A percentile compares a stretch with the other conserved stretches of the same genome.
These are phyloP conservation scores for Fusarium solani-melongenae DNA, from an alignment of 2,329 filamentous ascomycete genomes.

Conservation along the genomic window DNA sequence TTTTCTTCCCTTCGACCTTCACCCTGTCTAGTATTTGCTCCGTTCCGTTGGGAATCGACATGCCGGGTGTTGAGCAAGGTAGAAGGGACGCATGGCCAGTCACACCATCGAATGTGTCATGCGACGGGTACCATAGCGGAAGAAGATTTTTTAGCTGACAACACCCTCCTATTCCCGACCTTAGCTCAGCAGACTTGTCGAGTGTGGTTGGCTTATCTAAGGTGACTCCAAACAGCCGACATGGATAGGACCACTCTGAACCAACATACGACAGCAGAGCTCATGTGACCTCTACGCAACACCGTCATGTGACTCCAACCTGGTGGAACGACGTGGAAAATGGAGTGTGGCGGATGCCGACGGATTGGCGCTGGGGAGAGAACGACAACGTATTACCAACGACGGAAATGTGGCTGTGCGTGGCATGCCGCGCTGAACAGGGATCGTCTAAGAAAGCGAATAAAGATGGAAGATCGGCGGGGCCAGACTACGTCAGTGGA, in stretches of 20 bases:
- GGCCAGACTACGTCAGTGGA: constrained; percentile 42
- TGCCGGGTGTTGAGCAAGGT: constrained; percentile 11
- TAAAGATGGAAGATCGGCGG: constrained; percentile 33
- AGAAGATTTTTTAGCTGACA: constrained; percentile 14
- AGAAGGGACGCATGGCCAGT: constrained; percentile 26
- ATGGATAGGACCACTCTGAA: constrained; percentile 5
- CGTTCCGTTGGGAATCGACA: constrained; percentile 12
- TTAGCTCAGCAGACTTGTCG: constrained; percentile 12
- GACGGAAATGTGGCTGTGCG: constrained; percentile 40
- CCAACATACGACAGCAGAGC: constrained; percentile 29
- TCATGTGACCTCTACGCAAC: constrained; percentile 29
- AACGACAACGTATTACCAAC: constrained; percentile 32
- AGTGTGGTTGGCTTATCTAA: constrained; percentile 16
- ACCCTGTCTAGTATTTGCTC: constrained; percentile 21
- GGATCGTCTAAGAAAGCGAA: constrained; percentile 9
- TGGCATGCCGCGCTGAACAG: constrained; percentile 21
- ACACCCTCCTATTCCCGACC: not conserved
- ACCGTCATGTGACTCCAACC: constrained; percentile 40
- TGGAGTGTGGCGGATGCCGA: constrained; percentile 41
- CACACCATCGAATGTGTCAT: constrained; percentile 41
- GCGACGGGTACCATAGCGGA: constrained; percentile 16
- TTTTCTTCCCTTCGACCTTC: constrained; percentile 13
- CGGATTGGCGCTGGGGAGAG: constrained; percentile 12
- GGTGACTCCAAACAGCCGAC: not conserved
- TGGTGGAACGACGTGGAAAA: constrained; percentile 21